phyloP scores from a whole-genome alignment of 2,329 filamentous ascomycete species.

The Cladophialophora immunda region DNA sequence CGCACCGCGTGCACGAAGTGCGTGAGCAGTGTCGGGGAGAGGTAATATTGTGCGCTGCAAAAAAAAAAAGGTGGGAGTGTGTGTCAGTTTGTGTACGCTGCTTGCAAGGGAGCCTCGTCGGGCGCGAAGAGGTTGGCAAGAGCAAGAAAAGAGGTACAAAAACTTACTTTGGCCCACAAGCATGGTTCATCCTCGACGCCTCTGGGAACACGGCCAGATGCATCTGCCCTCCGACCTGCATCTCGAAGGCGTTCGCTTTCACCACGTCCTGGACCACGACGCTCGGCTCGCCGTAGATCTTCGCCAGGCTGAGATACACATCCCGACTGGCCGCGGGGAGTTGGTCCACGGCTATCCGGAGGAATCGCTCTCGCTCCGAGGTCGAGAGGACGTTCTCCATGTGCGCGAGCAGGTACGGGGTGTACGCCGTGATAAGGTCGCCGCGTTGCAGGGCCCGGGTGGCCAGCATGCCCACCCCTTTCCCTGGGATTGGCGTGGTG shows the following conservation, averaged over 20 bases:
- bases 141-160: background rate
- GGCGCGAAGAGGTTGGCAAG: too few relatives aligned
- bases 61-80: background rate
- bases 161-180: constrained; percentile 37
- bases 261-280: constrained; percentile 36
- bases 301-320: constrained; percentile 29
- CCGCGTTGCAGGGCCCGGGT: constrained; percentile 29
- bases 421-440: constrained; percentile 30
- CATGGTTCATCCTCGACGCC: constrained; percentile 36
- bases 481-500: constrained; percentile 24
- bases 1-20: constrained; percentile 53
- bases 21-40: constrained; percentile 28
- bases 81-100: background rate
- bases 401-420: constrained; percentile 35
- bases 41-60: constrained; percentile 34
- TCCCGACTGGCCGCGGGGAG: constrained; percentile 29
- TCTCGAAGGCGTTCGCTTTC: constrained; percentile 37
- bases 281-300: constrained; percentile 30
- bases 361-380: constrained; percentile 31
- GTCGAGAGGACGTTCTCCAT: constrained; percentile 33
- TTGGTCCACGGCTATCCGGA: constrained; percentile 29
- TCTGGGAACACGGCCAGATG: constrained; percentile 38
- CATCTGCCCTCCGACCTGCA: constrained; percentile 34
- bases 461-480: constrained; percentile 35
- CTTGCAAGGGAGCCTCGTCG: too few relatives aligned